phyloP scores from a whole-genome alignment of 768 basidiomycete genomes.

The Trametes elegans region DNA sequence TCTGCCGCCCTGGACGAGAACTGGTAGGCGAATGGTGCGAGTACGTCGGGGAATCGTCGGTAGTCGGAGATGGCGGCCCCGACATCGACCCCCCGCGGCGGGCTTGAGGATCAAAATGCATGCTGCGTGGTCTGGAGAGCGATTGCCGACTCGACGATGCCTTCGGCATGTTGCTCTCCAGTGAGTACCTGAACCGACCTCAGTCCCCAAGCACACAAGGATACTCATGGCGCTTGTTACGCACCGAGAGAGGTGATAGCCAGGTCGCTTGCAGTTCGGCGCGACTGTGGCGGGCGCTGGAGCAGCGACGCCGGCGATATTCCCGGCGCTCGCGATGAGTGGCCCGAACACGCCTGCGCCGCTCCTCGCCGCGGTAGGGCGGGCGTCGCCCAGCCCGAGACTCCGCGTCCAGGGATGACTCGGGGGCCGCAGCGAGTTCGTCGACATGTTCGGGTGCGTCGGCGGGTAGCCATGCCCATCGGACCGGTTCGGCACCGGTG shows the following conservation, averaged over 20 bases:
- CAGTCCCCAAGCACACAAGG: neutral
- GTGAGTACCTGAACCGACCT: conserved; percentile 25
- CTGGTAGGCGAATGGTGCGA: neutral
- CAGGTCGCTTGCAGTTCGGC: conserved; percentile 60
- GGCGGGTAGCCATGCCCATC: conserved; percentile 1
- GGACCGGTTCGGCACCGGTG: neutral
- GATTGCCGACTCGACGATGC: neutral
- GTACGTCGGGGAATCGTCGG: conserved; percentile 9
- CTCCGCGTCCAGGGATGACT: conserved; percentile 15
- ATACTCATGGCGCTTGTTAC: neutral
- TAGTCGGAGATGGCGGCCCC: conserved; percentile 11
- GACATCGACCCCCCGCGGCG: conserved; percentile 1
- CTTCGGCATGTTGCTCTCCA: conserved; percentile 24
- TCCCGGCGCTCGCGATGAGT: conserved; percentile 67
- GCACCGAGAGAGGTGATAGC: conserved; percentile 65
- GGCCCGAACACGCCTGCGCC: conserved; percentile 67
- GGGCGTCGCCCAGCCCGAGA: conserved; percentile 16
- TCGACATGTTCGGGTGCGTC: neutral
- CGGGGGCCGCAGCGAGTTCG: conserved; percentile 10
- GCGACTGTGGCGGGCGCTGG: conserved; percentile 48
- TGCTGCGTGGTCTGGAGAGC: conserved; percentile 22
- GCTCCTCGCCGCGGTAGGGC: conserved; percentile 41
- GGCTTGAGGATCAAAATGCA: conserved; percentile 8
- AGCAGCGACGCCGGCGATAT: conserved; percentile 59
- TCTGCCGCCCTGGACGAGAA: conserved; percentile 15